Evolutionary conservation across 139 green algal genomes (phyloP).

Genomic region (Medakamo hakoo): DNA sequence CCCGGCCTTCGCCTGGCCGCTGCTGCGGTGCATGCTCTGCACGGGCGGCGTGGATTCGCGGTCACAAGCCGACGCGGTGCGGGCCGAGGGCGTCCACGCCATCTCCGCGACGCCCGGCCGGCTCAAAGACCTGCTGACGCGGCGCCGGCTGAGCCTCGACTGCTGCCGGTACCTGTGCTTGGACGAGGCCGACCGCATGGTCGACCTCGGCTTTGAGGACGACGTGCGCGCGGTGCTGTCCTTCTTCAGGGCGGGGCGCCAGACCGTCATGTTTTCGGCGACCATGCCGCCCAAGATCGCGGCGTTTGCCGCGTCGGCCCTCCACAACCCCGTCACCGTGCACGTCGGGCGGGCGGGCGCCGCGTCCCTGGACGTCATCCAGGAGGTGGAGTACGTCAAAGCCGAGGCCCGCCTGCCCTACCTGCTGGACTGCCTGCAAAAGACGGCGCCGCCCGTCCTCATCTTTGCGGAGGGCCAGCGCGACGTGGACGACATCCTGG

Average conservation of each 20-base stretch:
- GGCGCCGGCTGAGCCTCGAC: conserved; percentile 82
- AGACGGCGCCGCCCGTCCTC: conserved; percentile 91
- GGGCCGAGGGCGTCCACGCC: conserved; percentile 64
- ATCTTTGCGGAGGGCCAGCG: conserved; percentile 96
- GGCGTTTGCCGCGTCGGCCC: conserved; percentile 84
- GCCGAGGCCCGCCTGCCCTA: conserved; percentile 88
- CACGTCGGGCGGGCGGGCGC: conserved; percentile 83
- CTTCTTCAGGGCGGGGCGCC: conserved; percentile 71
- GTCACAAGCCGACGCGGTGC: conserved; percentile 23
- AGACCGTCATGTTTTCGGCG: conserved; percentile 96
- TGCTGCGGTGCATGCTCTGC: conserved; percentile 70
- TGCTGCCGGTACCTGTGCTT: conserved; percentile 83
- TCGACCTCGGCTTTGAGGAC: conserved; percentile 93
- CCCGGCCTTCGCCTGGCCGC: conserved; percentile 27
- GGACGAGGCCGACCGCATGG: conserved; percentile 97
- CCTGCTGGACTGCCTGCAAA: conserved; percentile 93
- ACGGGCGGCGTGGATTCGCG: conserved; percentile 62
- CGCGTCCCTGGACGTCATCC: conserved; percentile 91
- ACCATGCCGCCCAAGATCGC: conserved; percentile 98
- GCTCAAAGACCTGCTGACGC: conserved; percentile 89
- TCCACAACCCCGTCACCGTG: conserved; percentile 83
- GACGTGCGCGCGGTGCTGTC: conserved; percentile 61
- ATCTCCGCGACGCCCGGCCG: conserved; percentile 82
- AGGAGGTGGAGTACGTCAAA: conserved; percentile 99
- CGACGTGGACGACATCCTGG: conserved; percentile 92